Percentiles rank a stretch among this genome's conserved stretches.
phyloP scores from a whole-genome alignment of 805 yeast species.

The Candida mattraensis region DNA sequence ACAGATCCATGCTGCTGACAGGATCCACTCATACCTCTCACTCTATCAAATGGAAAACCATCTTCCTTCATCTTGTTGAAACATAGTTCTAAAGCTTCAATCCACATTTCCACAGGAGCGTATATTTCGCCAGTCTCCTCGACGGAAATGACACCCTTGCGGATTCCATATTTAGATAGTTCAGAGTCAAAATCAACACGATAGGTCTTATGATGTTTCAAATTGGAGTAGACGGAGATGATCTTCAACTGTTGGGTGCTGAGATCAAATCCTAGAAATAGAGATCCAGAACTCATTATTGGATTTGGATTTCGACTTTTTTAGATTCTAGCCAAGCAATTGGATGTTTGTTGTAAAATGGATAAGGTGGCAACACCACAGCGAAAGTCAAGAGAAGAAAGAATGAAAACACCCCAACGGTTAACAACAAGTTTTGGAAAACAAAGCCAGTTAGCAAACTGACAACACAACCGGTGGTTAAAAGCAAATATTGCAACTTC shows the following conservation, averaged over 20 bases:
- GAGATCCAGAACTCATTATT: conserved; percentile 20
- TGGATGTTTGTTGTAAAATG: conserved; percentile 50
- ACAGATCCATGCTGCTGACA: conserved; percentile 94
- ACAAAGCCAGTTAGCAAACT: conserved; percentile 50
- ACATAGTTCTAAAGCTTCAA: conserved; percentile 73
- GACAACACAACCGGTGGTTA: conserved; percentile 35
- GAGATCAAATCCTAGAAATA: conserved; percentile 75
- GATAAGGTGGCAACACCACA: conserved; percentile 58
- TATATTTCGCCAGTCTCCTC: conserved; percentile 58
- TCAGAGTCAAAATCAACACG: conserved; percentile 72
- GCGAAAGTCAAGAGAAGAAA: conserved; percentile 35
- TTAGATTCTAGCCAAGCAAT: conserved; percentile 42
- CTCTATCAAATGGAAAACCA: conserved; percentile 56
- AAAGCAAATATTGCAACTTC: conserved; percentile 24
- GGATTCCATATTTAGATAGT: conserved; percentile 58
- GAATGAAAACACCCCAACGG: conserved; percentile 41
- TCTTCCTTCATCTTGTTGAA: conserved; percentile 50
- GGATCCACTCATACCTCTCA: conserved; percentile 75
- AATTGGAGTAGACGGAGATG: conserved; percentile 55
- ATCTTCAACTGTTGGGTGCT: conserved; percentile 89
- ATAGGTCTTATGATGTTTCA: conserved; percentile 56
- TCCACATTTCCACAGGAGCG: conserved; percentile 89
- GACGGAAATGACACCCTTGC: conserved; percentile 67
- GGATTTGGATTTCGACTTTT: conserved; percentile 16
- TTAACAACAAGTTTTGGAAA: conserved; percentile 42